A percentile compares a stretch with the other conserved stretches of the same genome.
phyloP scores from a whole-genome alignment of 2,329 filamentous ascomycete genomes.

The Ilyonectria destructans region DNA sequence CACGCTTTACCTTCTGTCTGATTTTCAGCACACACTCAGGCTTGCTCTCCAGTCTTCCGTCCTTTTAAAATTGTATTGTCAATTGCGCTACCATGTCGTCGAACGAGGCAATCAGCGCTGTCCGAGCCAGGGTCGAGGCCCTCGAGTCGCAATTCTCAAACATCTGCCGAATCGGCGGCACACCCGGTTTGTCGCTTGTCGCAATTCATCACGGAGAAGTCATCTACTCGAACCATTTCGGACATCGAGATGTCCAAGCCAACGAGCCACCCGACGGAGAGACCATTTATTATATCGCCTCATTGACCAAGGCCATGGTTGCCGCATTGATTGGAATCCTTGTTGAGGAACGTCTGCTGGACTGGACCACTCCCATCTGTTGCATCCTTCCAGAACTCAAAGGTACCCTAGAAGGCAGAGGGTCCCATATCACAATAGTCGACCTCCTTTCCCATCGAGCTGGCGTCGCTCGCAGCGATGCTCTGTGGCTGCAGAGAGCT shows the following conservation, averaged over 20 bases:
- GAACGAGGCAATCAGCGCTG: not conserved
- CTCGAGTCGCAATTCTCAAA: constrained; percentile 9
- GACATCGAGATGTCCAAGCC: constrained; percentile 6
- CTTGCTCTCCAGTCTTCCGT: no score
- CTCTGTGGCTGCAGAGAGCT: constrained; percentile 1
- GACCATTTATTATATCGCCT: constrained; percentile 3
- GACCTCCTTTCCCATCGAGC: constrained; percentile 6
- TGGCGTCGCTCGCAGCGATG: not conserved
- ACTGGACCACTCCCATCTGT: constrained; percentile 5
- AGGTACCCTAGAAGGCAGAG: not conserved
- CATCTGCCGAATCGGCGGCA: constrained; percentile 5
- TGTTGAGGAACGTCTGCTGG: not conserved
- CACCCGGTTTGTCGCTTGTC: not conserved
- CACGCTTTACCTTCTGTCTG: no score
- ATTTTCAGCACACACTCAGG: no score
- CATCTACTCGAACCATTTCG: constrained; percentile 1
- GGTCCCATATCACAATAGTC: not conserved
- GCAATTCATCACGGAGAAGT: not conserved
- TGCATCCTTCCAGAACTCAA: not conserved
- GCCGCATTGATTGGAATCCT: constrained; percentile 2
- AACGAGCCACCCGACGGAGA: not conserved
- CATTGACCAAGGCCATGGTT: constrained; percentile 13
- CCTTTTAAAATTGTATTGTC: not conserved
- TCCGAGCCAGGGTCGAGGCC: not conserved
- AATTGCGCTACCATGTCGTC: not conserved